Percentiles rank a stretch among this genome's conserved stretches.
Conservation (phyloP, 2,329 filamentous ascomycete species). For the Fusarium nurragi region DNA sequence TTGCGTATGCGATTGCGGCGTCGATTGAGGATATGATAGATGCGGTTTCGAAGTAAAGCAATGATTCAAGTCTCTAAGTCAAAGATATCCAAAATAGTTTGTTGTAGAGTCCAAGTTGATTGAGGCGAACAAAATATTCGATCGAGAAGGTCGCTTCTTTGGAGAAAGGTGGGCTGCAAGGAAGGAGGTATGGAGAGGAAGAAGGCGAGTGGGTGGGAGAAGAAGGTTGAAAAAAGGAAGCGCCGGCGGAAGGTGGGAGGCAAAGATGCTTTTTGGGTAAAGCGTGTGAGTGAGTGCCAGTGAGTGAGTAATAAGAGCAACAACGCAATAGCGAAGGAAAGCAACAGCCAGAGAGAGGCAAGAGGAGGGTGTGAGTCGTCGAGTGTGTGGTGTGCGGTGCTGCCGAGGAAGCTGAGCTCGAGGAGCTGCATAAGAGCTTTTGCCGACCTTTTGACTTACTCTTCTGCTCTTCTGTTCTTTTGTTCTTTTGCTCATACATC, state of each 20-base stretch:
- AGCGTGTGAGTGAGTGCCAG: conserved; percentile 34
- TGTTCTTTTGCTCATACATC: conserved; percentile 14
- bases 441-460: conserved; percentile 17
- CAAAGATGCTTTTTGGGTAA: conserved; percentile 44
- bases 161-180: conserved; percentile 28
- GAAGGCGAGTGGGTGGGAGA: conserved; percentile 22
- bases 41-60: conserved; percentile 1
- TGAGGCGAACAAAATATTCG: conserved; percentile 14
- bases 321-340: conserved; percentile 29
- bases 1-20: conserved; percentile 38
- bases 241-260: conserved; percentile 43
- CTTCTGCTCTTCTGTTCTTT: neutral
- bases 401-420: conserved; percentile 38
- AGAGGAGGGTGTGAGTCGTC: conserved; percentile 40
- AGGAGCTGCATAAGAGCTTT: conserved; percentile 29
- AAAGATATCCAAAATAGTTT: conserved; percentile 1
- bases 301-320: conserved; percentile 41
- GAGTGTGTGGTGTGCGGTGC: conserved; percentile 39
- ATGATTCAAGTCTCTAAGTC: conserved; percentile 8
- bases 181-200: conserved; percentile 26
- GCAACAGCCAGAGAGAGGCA: conserved; percentile 32
- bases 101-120: conserved; percentile 20
- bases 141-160: conserved; percentile 15
- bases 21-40: conserved; percentile 26
- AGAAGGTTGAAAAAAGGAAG: conserved; percentile 33